Evolutionary conservation across 345 rosid species (phyloP).

Genomic region (Eucalyptus regnans): DNA sequence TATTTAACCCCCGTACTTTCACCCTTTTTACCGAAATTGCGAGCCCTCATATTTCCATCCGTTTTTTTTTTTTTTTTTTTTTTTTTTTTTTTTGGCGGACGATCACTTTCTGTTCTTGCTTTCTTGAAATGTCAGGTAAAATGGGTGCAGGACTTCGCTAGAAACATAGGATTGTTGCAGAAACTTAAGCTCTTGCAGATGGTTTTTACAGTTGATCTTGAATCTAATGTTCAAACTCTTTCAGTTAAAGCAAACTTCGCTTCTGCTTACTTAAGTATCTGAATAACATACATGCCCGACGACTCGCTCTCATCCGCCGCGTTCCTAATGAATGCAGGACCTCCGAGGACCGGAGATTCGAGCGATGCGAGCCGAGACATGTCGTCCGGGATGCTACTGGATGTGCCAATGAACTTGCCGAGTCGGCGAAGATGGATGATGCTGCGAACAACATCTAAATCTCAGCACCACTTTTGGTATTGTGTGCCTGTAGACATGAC

Average conservation of each 20-base stretch:
- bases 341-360: background rate
- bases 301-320: rapidly evolving
- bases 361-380: background rate
- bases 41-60: background rate
- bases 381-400: background rate
- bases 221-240: background rate
- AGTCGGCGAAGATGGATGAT: background rate
- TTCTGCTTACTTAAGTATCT: background rate
- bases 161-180: background rate
- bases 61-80: rapidly evolving
- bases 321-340: background rate
- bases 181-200: background rate
- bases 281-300: background rate
- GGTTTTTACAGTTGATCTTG: background rate
- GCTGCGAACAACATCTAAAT: background rate
- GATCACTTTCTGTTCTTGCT: background rate
- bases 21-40: background rate
- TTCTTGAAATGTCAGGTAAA: background rate
- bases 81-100: background rate
- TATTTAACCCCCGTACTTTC: background rate
- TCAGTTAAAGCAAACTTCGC: background rate
- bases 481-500: background rate
- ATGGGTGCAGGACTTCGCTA: background rate
- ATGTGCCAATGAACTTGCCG: background rate
- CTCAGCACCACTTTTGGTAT: background rate